Percentiles rank a stretch among this genome's conserved stretches.
These are phyloP conservation scores for Phytophthora sp. DNA, from an alignment of 352 stramenopile genomes.

Conservation along the genomic window DNA sequence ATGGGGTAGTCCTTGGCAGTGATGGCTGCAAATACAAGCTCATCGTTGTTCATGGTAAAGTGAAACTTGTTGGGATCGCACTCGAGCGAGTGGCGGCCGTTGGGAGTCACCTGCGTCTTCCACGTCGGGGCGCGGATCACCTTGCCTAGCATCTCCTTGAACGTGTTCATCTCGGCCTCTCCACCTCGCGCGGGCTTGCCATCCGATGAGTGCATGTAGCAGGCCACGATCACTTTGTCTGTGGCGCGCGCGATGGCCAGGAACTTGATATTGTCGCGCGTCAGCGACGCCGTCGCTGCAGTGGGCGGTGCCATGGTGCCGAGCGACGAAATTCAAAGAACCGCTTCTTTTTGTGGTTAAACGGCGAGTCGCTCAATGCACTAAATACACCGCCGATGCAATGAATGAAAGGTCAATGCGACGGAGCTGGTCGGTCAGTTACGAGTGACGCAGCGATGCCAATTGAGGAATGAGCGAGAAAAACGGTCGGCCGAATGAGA, in stretches of 20 bases:
- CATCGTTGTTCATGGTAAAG: slow-evolving; percentile 90
- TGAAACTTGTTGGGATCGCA: slow-evolving; percentile 91
- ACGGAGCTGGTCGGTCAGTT: slow-evolving; percentile 14
- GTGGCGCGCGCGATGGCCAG: slow-evolving; percentile 78
- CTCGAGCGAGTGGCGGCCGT: slow-evolving; percentile 85
- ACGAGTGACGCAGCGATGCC: slow-evolving; percentile 13
- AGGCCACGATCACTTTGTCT: slow-evolving; percentile 83
- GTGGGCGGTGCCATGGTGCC: slow-evolving; percentile 24
- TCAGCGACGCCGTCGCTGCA: slow-evolving; percentile 49
- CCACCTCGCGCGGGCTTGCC: slow-evolving; percentile 34
- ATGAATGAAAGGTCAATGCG: slow-evolving; percentile 14
- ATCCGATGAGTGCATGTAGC: slow-evolving; percentile 75
- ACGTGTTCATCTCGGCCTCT: slow-evolving; percentile 64
- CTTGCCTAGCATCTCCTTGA: slow-evolving; percentile 85
- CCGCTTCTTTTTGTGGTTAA: slow-evolving; percentile 9
- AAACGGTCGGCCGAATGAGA: slow-evolving; percentile 20
- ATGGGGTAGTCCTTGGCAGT: slow-evolving; percentile 86
- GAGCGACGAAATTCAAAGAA: neutral
- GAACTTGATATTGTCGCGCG: slow-evolving; percentile 87
- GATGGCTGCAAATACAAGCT: slow-evolving; percentile 84
- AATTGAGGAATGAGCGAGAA: slow-evolving; percentile 31
- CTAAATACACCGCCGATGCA: slow-evolving; percentile 2
- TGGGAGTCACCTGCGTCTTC: slow-evolving; percentile 87
- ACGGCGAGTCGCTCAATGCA: slow-evolving; percentile 28
- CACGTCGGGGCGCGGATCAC: slow-evolving; percentile 85